A percentile compares a stretch with the other conserved stretches of the same genome.
phyloP scores from a whole-genome alignment of 2,329 filamentous ascomycete genomes.

The Botrytis aclada region DNA sequence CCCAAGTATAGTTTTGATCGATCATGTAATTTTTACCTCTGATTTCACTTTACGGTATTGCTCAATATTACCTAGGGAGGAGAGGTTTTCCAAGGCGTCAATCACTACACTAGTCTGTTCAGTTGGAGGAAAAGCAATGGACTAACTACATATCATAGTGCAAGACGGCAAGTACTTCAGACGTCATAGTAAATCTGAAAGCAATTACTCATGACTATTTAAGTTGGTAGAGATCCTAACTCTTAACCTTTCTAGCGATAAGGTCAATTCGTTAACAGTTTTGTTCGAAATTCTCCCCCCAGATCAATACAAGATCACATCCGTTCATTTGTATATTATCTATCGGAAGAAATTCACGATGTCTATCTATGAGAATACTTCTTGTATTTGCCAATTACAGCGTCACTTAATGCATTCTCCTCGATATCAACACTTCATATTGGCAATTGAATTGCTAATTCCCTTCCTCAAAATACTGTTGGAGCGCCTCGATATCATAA shows the following conservation, averaged over 20 bases:
- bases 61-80: background rate
- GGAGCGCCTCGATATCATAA: background rate
- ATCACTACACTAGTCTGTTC: background rate
- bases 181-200: background rate
- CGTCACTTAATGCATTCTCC: background rate
- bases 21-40: background rate
- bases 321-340: background rate
- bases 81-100: background rate
- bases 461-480: background rate
- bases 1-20: background rate
- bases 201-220: background rate
- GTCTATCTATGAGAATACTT: background rate
- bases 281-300: background rate
- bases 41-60: background rate
- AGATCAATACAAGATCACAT: background rate
- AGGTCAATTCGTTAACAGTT: background rate
- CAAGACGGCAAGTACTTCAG: background rate
- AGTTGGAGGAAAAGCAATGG: background rate
- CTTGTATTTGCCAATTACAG: background rate
- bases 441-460: background rate
- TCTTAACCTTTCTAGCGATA: background rate
- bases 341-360: background rate
- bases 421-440: background rate
- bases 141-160: background rate
- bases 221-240: background rate